Base-by-base conservation (phyloP, 441 rosid species). In the Corymbia calophylla region DNA sequence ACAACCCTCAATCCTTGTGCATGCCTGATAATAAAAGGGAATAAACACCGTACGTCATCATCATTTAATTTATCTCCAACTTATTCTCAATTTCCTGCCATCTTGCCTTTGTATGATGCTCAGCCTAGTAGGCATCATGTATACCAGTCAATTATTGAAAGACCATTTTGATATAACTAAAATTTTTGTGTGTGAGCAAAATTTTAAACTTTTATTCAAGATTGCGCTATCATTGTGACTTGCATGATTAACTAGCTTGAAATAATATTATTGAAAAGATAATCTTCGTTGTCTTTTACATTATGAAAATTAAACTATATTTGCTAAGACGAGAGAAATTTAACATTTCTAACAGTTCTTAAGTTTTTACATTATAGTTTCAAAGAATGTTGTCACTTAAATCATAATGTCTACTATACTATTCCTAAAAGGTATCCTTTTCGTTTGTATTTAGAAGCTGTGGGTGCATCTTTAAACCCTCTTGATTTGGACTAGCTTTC, bases 141-240 rank as follows among this genome's bases (percentile, higher is more conserved):
- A 44, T 51, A 6, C 51, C 5, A 3, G 17, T 39, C 51, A 77
- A 11, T 44, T 77, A 39, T 77, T 39, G 44, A 77, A 77, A 77
- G 48, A 39, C 9, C 3, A 44, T 77, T 48, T 44, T 77, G n/a
- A 77, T 12, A 77, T 6, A 21, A 9, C 23, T 77, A 44, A 9
- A 23, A 2, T 3, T 73, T 39, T 11, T 14, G 44, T 1, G 1
- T 0, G 18, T 77, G 7, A 44, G 25, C 84, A 39, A 23, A 77
- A 77, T n/a, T n/a, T n/a, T 13, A 21, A 77, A 4, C 1, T 44
- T 11, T 44, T 5, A 77, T 77, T 44, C 16, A 56, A 23, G n/a
- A 23, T 23, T 77, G 5, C 9, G 17, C 5, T 8, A 1, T 8
- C 1, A 1, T 73, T 0, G 3, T 13, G n/a, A 44, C 84, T 44